A percentile compares a stretch with the other conserved stretches of the same genome.
These are phyloP conservation scores for Xylariales sp. DNA, from an alignment of 2,329 filamentous ascomycete species.

Conservation along the genomic window DNA sequence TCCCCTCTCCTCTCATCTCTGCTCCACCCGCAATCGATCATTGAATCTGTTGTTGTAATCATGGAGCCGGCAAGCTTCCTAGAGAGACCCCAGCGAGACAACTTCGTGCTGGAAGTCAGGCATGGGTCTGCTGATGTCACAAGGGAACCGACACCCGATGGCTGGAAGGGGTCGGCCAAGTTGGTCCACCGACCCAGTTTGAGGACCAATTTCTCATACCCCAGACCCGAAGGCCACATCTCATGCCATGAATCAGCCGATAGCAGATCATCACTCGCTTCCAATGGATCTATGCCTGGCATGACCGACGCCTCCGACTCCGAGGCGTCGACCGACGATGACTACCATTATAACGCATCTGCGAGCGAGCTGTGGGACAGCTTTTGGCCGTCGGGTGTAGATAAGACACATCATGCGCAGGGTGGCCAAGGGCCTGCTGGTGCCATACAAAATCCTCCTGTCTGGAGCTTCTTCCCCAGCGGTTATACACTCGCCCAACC, in stretches of 20 bases:
- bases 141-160: not conserved
- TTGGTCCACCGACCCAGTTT: constrained; percentile 14
- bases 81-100: constrained; percentile 3
- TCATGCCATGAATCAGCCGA: constrained; percentile 21
- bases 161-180: constrained; percentile 4
- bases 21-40: constrained; percentile 2
- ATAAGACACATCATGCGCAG: constrained; percentile 4
- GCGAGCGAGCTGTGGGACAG: constrained; percentile 45
- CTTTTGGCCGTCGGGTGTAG: constrained; percentile 35
- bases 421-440: constrained; percentile 1
- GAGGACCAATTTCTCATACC: constrained; percentile 31
- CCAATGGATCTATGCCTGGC: constrained; percentile 40
- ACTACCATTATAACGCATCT: constrained; percentile 42
- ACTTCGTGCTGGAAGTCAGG: constrained; percentile 1
- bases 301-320: constrained; percentile 50
- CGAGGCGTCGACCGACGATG: constrained; percentile 46
- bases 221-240: constrained; percentile 17
- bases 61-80: constrained; percentile 2
- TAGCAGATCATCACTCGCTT: constrained; percentile 39
- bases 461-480: constrained; percentile 15
- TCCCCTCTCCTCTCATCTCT: not conserved
- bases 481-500: constrained; percentile 8
- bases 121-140: constrained; percentile 10
- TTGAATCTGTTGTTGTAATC: constrained; percentile 1
- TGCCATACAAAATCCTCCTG: not conserved